phyloP scores from a whole-genome alignment of 2,329 filamentous ascomycete species.

The Hymenoscyphus fraxineus region DNA sequence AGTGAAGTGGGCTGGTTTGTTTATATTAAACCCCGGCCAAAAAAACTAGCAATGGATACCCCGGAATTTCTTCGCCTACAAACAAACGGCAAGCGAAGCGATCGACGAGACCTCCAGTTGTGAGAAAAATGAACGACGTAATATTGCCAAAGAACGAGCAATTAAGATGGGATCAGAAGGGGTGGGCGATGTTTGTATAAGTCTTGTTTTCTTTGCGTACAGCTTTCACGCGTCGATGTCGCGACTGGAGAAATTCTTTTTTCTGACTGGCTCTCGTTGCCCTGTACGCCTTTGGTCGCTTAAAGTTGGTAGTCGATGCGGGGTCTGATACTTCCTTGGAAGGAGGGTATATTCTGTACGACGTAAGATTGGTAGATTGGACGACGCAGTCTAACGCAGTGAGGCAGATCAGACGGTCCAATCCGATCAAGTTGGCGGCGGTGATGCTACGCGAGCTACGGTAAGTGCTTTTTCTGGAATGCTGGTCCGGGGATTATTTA shows the following conservation, averaged over 20 bases:
- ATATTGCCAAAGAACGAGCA: slow-evolving; percentile 10
- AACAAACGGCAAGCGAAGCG: slow-evolving; percentile 8
- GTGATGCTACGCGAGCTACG: neutral
- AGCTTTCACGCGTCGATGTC: slow-evolving; percentile 15
- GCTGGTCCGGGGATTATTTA: neutral
- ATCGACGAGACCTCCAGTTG: slow-evolving; percentile 4
- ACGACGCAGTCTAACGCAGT: neutral
- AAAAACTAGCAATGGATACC: slow-evolving; percentile 3
- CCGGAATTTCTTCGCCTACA: slow-evolving; percentile 2
- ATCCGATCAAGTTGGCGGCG: neutral
- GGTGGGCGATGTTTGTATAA: neutral
- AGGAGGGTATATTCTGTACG: slow-evolving; percentile 12
- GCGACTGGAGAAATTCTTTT: slow-evolving; percentile 11
- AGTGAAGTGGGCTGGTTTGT: slow-evolving; percentile 18
- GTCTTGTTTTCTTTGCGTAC: slow-evolving; percentile 5
- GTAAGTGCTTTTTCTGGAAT: slow-evolving; percentile 7
- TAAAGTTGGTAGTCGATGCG: slow-evolving; percentile 5
- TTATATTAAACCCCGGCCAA: slow-evolving; percentile 22
- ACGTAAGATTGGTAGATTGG: slow-evolving; percentile 17
- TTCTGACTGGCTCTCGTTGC: slow-evolving; percentile 8
- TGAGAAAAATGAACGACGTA: neutral
- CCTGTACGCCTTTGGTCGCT: slow-evolving; percentile 1
- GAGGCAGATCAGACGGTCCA: neutral
- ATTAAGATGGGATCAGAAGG: neutral
- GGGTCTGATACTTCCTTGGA: slow-evolving; percentile 19